Evolutionary conservation across 805 yeast species (phyloP), one percentile per base, ranked within the genome.

Genomic region (Ogataea sp.): DNA sequence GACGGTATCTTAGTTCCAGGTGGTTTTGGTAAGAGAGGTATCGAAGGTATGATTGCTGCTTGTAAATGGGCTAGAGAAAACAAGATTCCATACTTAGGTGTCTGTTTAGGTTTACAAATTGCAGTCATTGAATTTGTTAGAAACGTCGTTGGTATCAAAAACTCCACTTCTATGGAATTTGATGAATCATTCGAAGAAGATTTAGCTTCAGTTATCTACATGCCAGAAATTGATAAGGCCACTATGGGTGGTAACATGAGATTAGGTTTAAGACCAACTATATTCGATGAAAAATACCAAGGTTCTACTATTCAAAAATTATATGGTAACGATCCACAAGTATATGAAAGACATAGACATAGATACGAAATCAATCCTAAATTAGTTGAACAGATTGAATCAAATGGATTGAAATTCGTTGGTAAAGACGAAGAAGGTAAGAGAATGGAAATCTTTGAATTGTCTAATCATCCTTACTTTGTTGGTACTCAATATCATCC

Each of bases 161-260:
- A 72, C 39, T 81, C 94, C 38, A 80, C 80, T 36, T 86, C 96
- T 21, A 78, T 80, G 64, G 97, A 90, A 68, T 85, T 90, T 56
- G 76, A 75, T 48, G 73, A 79, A 20, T 68, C 70, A n/a, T 56
- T 75, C 38, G 65, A 72, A 31, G 83, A 81, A 40, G 75, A 73
- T 5, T 72, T 74, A 39, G 81, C 87, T 16, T 76, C 87, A 38
- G 94, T 93, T 43, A 85, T 93, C 36, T 93, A 87, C 70, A 93
- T 93, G 99, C 99, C 99, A 33, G 99, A 93, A 64, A 88, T 90
- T 46, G 95, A 88, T 65, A 90, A 88, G 69, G 80, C 83, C 51
- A 87, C 86, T 61, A 74, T 93, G 70, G 99, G 99, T 47, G 99
- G 99, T 50, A 90, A 97, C 38, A 93, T 93, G 99, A 82, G 99